Conservation (phyloP, 2,329 filamentous ascomycete genomes). For the Cercospora sp. region DNA sequence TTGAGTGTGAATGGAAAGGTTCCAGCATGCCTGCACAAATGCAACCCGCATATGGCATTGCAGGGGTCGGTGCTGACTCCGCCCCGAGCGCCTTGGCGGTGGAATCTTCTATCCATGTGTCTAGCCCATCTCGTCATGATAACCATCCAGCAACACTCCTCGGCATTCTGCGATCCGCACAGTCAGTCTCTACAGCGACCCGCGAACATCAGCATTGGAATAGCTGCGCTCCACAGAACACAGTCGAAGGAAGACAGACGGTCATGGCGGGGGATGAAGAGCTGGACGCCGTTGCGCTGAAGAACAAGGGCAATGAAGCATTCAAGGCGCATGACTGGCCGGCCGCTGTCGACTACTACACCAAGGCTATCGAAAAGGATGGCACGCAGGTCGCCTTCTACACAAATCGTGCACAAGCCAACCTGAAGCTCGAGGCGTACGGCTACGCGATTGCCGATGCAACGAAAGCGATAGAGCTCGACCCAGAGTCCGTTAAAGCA, state of each 20-base stretch:
- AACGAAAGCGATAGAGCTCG: slow-evolving; percentile 85
- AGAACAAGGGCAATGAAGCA: slow-evolving; percentile 92
- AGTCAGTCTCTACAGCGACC: slow-evolving; percentile 14
- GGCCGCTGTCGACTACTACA: slow-evolving; percentile 78
- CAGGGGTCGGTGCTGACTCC: not conserved
- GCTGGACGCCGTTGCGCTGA: slow-evolving; percentile 73
- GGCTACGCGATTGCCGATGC: slow-evolving; percentile 91
- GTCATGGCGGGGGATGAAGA: slow-evolving; percentile 34
- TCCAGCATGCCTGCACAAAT: not conserved
- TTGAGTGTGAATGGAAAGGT: slow-evolving; percentile 1
- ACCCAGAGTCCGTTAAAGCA: slow-evolving; percentile 87
- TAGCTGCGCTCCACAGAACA: not conserved
- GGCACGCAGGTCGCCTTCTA: slow-evolving; percentile 76
- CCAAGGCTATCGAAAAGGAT: slow-evolving; percentile 50
- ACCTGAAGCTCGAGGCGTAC: slow-evolving; percentile 94
- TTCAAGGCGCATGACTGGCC: slow-evolving; percentile 87
- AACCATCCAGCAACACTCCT: not conserved
- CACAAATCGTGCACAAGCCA: slow-evolving; percentile 90
- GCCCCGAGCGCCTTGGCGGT: not conserved
- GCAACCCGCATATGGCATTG: not conserved
- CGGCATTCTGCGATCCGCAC: not conserved
- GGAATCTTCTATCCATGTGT: not conserved
- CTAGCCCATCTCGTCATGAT: not conserved
- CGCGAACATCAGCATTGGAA: not conserved
- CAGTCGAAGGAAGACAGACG: slow-evolving; percentile 8